Percentiles rank a stretch among this genome's conserved stretches.
phyloP scores from a whole-genome alignment of 2,329 filamentous ascomycete species.

The Chrysoporthe cubensis region DNA sequence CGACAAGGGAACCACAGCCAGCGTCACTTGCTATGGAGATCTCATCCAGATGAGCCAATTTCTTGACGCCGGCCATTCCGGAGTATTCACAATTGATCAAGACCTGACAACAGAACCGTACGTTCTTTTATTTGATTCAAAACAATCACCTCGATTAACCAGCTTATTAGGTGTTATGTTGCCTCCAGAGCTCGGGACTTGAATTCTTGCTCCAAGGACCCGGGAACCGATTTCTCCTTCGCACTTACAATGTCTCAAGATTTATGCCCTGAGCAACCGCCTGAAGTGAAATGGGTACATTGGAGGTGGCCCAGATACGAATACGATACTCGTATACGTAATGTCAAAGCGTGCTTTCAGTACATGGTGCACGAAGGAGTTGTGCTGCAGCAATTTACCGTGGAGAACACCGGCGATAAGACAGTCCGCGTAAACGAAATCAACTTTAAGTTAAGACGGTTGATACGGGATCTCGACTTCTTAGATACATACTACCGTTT shows the following conservation, averaged over 20 bases:
- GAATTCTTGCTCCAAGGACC: not conserved
- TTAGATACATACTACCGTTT: not conserved
- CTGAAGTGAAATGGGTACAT: conserved; percentile 9
- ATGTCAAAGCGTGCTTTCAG: not conserved
- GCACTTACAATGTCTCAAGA: not conserved
- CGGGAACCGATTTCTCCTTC: not conserved
- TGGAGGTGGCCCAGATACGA: conserved; percentile 20
- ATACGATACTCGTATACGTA: not conserved
- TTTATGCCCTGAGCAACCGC: not conserved
- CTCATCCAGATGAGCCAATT: conserved; percentile 11
- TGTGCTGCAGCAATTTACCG: conserved; percentile 8
- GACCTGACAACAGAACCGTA: not conserved
- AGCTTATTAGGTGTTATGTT: not conserved
- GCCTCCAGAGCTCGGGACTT: not conserved
- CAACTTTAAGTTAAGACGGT: not conserved
- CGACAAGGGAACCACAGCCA: not conserved
- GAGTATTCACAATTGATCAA: conserved; percentile 6
- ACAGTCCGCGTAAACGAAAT: not conserved
- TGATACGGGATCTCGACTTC: conserved; percentile 8
- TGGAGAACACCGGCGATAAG: not conserved
- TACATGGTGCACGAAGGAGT: conserved; percentile 5
- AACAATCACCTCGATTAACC: not conserved
- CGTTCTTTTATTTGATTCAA: not conserved
- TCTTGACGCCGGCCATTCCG: not conserved
- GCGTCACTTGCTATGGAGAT: not conserved